A percentile compares a stretch with the other conserved stretches of the same genome.
phyloP scores from a whole-genome alignment of 352 stramenopile species.

The Pythium myriotylum region DNA sequence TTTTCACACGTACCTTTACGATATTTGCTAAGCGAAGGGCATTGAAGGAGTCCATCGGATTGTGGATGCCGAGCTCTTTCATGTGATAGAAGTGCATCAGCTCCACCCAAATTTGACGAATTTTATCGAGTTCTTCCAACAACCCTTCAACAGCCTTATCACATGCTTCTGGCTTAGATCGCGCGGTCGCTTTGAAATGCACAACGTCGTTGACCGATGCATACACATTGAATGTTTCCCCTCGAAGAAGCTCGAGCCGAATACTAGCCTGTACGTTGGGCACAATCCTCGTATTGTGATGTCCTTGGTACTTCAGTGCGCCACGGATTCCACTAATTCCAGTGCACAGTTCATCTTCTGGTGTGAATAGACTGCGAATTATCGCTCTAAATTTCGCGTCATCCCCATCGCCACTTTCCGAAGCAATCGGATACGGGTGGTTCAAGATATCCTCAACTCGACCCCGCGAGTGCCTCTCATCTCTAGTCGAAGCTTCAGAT shows the following conservation, averaged over 20 bases:
- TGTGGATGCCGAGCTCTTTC: conserved; percentile 50
- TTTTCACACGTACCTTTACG: conserved; percentile 43
- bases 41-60: conserved; percentile 62
- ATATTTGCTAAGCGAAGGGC: conserved; percentile 69
- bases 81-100: conserved; percentile 75
- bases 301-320: conserved; percentile 63
- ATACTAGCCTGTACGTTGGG: conserved; percentile 75
- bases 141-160: conserved; percentile 65
- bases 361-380: conserved; percentile 79
- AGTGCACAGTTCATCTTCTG: conserved; percentile 57
- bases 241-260: conserved; percentile 57
- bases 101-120: conserved; percentile 60
- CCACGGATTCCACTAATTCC: conserved; percentile 57
- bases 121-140: conserved; percentile 50
- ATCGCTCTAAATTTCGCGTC: conserved; percentile 65
- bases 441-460: conserved; percentile 40
- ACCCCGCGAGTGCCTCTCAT: conserved; percentile 13
- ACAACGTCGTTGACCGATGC: conserved; percentile 73
- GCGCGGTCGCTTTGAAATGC: conserved; percentile 39
- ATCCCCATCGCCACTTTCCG: conserved; percentile 43
- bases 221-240: conserved; percentile 58
- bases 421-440: conserved; percentile 49
- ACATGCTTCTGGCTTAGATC: conserved; percentile 62
- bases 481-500: not conserved
- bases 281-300: conserved; percentile 49